Evolutionary conservation across 2,329 filamentous ascomycete species (phyloP).

Genomic region (Microascus cirrosus): DNA sequence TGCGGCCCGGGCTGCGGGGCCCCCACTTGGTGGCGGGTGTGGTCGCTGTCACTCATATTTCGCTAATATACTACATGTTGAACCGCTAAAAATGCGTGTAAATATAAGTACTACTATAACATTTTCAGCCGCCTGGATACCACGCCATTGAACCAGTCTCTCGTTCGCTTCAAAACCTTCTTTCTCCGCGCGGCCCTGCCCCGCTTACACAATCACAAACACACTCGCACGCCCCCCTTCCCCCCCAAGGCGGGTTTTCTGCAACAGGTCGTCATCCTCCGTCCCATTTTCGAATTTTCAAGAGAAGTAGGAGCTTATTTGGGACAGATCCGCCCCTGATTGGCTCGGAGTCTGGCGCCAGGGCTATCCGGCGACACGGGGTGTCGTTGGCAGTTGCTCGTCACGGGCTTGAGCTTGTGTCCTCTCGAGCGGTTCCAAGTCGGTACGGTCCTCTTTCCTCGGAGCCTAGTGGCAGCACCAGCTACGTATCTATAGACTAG

Average conservation of each 20-base stretch:
- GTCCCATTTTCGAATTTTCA: background rate
- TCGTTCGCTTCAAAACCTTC: background rate
- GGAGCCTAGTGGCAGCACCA: too few species aligned
- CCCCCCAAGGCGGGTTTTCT: background rate
- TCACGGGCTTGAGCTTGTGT: background rate
- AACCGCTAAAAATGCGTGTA: too few species aligned
- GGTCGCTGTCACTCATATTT: background rate
- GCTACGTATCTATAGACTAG: too few species aligned
- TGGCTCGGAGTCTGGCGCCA: conserved; percentile 1
- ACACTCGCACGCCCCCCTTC: background rate
- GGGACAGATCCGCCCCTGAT: background rate
- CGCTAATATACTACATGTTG: background rate
- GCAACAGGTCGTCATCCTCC: background rate
- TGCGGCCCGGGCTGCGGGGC: background rate
- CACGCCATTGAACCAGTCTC: background rate
- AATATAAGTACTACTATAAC: background rate
- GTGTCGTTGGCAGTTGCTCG: background rate
- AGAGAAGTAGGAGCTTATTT: background rate
- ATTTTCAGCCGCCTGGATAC: background rate
- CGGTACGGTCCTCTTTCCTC: background rate
- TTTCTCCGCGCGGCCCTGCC: background rate
- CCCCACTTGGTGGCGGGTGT: background rate
- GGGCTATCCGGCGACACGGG: background rate
- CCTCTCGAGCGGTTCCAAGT: background rate
- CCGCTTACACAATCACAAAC: background rate